These are phyloP conservation scores for Lodderomyces oxycetoniae DNA, from an alignment of 1,139 yeast genomes.

Conservation along the genomic window DNA sequence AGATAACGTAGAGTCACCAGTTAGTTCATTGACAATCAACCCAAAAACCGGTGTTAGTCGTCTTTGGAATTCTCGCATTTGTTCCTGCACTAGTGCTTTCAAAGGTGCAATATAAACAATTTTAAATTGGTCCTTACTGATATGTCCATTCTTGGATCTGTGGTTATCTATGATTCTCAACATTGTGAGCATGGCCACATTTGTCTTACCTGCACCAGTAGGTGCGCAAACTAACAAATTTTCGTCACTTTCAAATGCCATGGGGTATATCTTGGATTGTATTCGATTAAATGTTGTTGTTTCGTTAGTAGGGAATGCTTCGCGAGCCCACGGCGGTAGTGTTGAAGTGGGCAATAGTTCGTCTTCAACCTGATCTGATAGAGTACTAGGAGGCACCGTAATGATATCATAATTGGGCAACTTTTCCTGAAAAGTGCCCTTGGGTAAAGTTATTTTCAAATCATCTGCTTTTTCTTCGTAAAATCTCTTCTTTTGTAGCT, in stretches of 20 bases:
- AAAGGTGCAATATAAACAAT: conserved; percentile 90
- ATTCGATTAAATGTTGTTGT: conserved; percentile 68
- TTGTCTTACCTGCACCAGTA: conserved; percentile 98
- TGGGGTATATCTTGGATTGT: conserved; percentile 78
- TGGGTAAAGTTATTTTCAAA: conserved; percentile 64
- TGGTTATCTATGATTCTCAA: conserved; percentile 57
- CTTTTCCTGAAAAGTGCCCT: conserved; percentile 74
- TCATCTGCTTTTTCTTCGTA: background rate
- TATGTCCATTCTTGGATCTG: conserved; percentile 44
- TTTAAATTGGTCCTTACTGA: conserved; percentile 58
- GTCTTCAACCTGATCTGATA: conserved; percentile 54
- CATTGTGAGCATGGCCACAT: conserved; percentile 82
- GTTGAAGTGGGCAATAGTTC: conserved; percentile 53
- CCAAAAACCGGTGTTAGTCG: conserved; percentile 61
- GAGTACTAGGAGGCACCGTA: conserved; percentile 61
- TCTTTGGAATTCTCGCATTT: conserved; percentile 78
- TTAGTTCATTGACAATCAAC: conserved; percentile 74
- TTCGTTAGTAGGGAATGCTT: conserved; percentile 68
- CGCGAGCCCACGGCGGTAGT: conserved; percentile 79
- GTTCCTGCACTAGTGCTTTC: conserved; percentile 94
- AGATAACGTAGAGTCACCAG: conserved; percentile 84
- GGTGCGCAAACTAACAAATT: conserved; percentile 91
- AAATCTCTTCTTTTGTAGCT: conserved; percentile 13
- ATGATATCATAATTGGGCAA: conserved; percentile 79
- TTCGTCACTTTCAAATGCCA: conserved; percentile 65